Conservation (phyloP, 1,284 basidiomycete species). For the Phlebopus sp. region DNA sequence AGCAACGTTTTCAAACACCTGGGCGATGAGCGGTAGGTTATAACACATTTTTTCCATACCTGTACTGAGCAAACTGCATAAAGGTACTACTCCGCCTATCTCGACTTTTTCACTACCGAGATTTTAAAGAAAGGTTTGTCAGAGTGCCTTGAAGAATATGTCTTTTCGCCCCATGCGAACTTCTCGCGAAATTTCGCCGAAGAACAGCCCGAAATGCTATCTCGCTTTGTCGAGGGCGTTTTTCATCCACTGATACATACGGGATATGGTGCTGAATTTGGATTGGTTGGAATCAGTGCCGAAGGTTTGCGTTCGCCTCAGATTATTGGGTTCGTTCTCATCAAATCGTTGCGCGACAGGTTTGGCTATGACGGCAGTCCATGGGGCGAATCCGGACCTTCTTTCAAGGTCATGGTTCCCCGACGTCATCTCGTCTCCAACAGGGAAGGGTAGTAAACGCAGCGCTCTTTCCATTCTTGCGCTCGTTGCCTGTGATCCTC, state of each 20-base stretch:
- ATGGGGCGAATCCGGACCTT: slow-evolving; percentile 23
- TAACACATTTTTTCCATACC: neutral
- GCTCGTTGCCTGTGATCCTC: slow-evolving; percentile 43
- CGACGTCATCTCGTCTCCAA: slow-evolving; percentile 13
- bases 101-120: slow-evolving; percentile 31
- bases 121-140: slow-evolving; percentile 23
- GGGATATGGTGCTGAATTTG: slow-evolving; percentile 30
- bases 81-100: slow-evolving; percentile 36
- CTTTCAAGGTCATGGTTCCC: slow-evolving; percentile 21
- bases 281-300: slow-evolving; percentile 22
- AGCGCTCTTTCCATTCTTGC: slow-evolving; percentile 47
- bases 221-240: slow-evolving; percentile 20
- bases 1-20: slow-evolving; percentile 30
- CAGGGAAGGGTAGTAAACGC: slow-evolving; percentile 14
- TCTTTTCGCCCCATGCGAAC: slow-evolving; percentile 14
- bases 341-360: slow-evolving; percentile 28
- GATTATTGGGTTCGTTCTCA: neutral
- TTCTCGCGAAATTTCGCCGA: slow-evolving; percentile 10
- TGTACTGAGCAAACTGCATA: neutral
- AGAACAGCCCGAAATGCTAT: slow-evolving; percentile 24
- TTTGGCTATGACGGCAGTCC: slow-evolving; percentile 43
- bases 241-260: slow-evolving; percentile 28
- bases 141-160: slow-evolving; percentile 13
- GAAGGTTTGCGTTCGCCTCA: slow-evolving; percentile 17
- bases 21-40: slow-evolving; percentile 26